Conservation (phyloP, 768 basidiomycete species). For the Boletus subcaerulescens region DNA sequence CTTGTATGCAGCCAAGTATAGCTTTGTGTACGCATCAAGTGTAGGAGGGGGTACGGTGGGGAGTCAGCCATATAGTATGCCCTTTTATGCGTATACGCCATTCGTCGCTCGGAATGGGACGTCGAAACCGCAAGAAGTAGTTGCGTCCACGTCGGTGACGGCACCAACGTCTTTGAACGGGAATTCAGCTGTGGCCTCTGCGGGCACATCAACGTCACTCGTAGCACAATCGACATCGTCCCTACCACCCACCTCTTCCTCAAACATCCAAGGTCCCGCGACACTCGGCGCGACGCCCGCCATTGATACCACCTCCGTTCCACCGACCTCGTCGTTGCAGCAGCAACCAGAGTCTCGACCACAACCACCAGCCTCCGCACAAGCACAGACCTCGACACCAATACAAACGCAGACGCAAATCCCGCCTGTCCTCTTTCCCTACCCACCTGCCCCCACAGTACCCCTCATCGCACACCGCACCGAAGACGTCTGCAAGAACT, state of each 20-base stretch:
- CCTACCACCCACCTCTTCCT: background rate
- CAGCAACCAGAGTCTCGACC: background rate
- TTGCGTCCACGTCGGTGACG: background rate
- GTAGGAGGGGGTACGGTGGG: constrained; percentile 3
- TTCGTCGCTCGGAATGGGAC: constrained; percentile 4
- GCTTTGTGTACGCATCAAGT: constrained; percentile 20
- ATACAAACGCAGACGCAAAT: background rate
- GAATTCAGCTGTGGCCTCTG: background rate
- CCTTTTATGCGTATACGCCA: constrained; percentile 27
- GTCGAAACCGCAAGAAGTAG: constrained; percentile 8
- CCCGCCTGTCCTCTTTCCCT: constrained; percentile 8
- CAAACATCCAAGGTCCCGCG: background rate
- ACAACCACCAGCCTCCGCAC: background rate
- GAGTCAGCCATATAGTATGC: constrained; percentile 24
- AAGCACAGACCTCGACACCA: background rate
- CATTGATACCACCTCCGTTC: background rate
- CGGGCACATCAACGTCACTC: background rate
- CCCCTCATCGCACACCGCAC: constrained; percentile 31
- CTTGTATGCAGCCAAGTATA: constrained; percentile 16
- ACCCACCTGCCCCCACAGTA: constrained; percentile 6
- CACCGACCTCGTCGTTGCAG: background rate
- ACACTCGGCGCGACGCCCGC: background rate
- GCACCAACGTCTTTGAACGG: background rate
- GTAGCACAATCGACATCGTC: background rate
- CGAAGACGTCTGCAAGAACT: constrained; percentile 63